Conservation (phyloP, 2,329 filamentous ascomycete species). For the Metarhizium robertsii region DNA sequence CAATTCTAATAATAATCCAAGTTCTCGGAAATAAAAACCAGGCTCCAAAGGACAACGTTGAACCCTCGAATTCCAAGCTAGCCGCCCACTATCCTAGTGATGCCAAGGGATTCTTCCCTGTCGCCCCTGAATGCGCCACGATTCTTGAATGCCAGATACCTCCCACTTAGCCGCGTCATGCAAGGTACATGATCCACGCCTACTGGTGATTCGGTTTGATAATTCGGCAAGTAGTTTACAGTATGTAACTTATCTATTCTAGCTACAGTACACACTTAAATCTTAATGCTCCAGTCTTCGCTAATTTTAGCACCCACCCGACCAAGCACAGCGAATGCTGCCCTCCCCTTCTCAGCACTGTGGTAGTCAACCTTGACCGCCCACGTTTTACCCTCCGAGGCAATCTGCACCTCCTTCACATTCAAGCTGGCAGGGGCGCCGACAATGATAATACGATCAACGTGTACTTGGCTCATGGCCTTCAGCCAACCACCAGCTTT, state of each 20-base stretch:
- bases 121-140: neutral
- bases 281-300: conserved; percentile 41
- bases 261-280: conserved; percentile 8
- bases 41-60: too few relatives aligned
- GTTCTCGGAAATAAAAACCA: too few relatives aligned
- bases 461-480: conserved; percentile 64
- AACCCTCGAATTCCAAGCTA: too few relatives aligned
- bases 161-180: neutral
- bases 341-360: conserved; percentile 34
- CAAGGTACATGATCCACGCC: neutral
- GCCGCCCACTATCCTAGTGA: neutral
- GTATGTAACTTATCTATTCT: neutral
- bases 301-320: conserved; percentile 43
- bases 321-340: conserved; percentile 43
- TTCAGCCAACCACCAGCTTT: conserved; percentile 64
- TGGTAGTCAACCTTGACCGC: conserved; percentile 53
- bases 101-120: neutral
- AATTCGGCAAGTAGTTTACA: neutral
- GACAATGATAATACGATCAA: conserved; percentile 80
- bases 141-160: neutral
- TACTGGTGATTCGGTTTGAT: too few relatives aligned
- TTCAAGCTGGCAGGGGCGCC: conserved; percentile 67
- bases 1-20: too few relatives aligned
- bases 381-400: conserved; percentile 42
- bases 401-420: conserved; percentile 49